These are phyloP conservation scores for Myriosclerotinia curreyana DNA, from an alignment of 2,329 filamentous ascomycete genomes.

Conservation along the genomic window DNA sequence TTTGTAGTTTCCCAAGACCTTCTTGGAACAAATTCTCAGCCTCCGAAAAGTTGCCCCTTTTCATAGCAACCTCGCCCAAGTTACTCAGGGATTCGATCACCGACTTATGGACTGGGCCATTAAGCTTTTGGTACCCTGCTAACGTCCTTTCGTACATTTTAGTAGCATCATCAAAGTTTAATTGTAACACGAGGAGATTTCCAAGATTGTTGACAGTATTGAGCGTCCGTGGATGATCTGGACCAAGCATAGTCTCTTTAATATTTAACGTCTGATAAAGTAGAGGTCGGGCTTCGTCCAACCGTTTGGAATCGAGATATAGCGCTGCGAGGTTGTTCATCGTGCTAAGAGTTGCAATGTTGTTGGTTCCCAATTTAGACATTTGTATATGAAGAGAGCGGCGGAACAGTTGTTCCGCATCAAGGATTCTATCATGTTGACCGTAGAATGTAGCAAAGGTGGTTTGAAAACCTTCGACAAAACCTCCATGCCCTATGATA, in stretches of 20 bases:
- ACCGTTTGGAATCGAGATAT: conserved; percentile 33
- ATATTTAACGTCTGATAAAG: conserved; percentile 15
- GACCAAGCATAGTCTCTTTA: conserved; percentile 19
- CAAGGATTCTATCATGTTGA: conserved; percentile 17
- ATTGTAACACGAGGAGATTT: conserved; percentile 32
- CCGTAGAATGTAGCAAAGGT: conserved; percentile 23
- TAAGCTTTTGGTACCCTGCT: conserved; percentile 19
- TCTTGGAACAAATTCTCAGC: conserved; percentile 19
- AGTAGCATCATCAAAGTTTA: conserved; percentile 30
- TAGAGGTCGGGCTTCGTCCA: conserved; percentile 33
- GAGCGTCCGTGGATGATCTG: conserved; percentile 28
- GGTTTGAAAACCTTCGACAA: conserved; percentile 10
- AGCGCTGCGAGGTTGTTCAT: conserved; percentile 37
- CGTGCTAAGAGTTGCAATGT: conserved; percentile 22
- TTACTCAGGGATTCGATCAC: conserved; percentile 22
- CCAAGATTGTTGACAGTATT: conserved; percentile 35
- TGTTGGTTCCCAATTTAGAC: conserved; percentile 16
- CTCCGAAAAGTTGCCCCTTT: conserved; percentile 5
- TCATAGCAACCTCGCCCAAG: conserved; percentile 18
- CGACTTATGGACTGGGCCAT: conserved; percentile 21
- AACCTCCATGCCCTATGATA: conserved; percentile 20
- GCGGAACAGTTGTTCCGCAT: conserved; percentile 28
- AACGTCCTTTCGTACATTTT: conserved; percentile 24
- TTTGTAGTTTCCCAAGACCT: conserved; percentile 2
- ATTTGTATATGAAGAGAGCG: conserved; percentile 22